Percentiles rank a stretch among this genome's conserved stretches.
Conservation (phyloP, 164 flowering plant genomes). For the Vitis riparia region DNA sequence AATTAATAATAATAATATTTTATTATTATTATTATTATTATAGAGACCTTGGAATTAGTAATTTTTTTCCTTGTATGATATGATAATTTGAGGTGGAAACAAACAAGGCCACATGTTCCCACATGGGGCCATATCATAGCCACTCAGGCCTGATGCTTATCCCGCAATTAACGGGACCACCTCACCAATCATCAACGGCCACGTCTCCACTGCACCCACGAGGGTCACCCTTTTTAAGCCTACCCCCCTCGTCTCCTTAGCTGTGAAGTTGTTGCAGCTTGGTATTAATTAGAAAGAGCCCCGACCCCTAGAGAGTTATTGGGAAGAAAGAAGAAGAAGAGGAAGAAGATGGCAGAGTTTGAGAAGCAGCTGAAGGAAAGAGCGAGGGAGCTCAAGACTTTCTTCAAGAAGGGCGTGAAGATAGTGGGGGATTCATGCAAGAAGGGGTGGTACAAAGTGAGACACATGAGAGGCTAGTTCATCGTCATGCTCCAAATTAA, state of each 20-base stretch:
- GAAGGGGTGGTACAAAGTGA: conserved; percentile 79
- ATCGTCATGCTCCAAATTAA: background rate
- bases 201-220: background rate
- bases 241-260: conserved; percentile 20
- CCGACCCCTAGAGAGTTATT: background rate
- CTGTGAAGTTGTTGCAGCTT: conserved; percentile 1
- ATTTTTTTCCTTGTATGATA: background rate
- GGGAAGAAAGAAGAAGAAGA: background rate
- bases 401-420: conserved; percentile 64
- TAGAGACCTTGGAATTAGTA: no score
- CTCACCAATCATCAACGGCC: background rate
- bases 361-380: conserved; percentile 62
- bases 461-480: conserved; percentile 30
- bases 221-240: no score
- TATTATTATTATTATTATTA: no score
- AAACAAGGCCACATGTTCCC: background rate
- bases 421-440: conserved; percentile 63
- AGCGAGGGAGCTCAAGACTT: conserved; percentile 50
- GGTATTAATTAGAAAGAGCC: background rate
- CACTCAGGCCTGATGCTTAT: background rate
- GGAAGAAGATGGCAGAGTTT: conserved; percentile 43
- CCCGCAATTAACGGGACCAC: conserved; percentile 15
- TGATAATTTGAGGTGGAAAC: background rate
- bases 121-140: background rate
- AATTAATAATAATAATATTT: no score